These are phyloP conservation scores for Fusarium sp. DNA, from an alignment of 2,329 filamentous ascomycete genomes.

Conservation along the genomic window DNA sequence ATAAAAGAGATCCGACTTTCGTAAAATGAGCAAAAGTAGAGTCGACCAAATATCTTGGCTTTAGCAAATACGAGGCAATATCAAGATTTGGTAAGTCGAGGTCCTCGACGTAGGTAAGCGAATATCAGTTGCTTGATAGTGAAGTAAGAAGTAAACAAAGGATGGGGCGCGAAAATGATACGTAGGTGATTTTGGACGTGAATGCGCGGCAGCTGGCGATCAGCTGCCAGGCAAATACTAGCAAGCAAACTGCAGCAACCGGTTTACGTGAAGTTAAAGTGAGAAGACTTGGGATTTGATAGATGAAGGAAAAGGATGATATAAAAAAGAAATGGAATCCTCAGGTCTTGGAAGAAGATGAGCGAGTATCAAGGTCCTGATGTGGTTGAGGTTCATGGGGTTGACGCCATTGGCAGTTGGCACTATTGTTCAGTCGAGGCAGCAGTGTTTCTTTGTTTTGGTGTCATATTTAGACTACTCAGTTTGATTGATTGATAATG, in stretches of 20 bases:
- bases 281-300: not conserved
- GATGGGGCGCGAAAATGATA: not conserved
- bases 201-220: conserved; percentile 31
- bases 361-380: not conserved
- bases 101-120: not conserved
- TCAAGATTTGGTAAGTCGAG: not conserved
- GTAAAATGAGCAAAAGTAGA: conserved; percentile 4
- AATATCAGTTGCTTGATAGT: not conserved
- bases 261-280: not conserved
- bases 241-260: conserved; percentile 10
- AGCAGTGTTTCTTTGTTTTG: not conserved
- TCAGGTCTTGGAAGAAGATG: not conserved
- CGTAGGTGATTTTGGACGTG: conserved; percentile 15
- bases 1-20: not conserved
- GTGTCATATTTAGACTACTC: not conserved
- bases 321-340: not conserved
- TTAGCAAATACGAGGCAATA: not conserved
- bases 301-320: not conserved
- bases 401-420: conserved; percentile 2
- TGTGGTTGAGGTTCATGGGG: conserved; percentile 3
- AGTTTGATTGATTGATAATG: no score
- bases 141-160: conserved; percentile 21
- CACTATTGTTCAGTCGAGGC: not conserved
- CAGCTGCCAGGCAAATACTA: conserved; percentile 27
- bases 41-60: not conserved